These are phyloP conservation scores for Metschnikowia orientalis DNA, from an alignment of 805 yeast genomes.

Conservation along the genomic window DNA sequence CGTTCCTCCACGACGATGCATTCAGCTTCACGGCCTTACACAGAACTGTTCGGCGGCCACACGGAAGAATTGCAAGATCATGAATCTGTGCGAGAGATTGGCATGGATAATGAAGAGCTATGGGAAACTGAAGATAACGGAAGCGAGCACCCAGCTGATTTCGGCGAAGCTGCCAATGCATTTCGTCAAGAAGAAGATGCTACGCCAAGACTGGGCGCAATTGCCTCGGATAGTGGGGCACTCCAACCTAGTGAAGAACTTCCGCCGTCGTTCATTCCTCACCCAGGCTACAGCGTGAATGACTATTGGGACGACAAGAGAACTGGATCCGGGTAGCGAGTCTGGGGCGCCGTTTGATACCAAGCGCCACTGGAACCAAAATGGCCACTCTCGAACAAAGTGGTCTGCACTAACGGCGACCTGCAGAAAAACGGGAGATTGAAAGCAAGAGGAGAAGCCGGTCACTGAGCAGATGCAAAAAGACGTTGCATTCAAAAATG, in stretches of 20 bases:
- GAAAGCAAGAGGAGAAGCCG: neutral
- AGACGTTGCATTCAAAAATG: neutral
- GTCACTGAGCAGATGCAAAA: no score
- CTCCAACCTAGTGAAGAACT: no score
- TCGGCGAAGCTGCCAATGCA: neutral
- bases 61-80: constrained; percentile 3
- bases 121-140: constrained; percentile 4
- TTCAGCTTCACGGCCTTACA: no score
- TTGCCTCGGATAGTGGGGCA: no score
- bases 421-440: neutral
- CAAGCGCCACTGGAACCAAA: no score
- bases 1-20: no score
- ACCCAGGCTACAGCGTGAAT: constrained; percentile 41
- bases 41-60: no score
- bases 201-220: no score
- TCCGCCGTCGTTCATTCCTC: constrained; percentile 43
- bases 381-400: no score
- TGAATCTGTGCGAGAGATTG: constrained; percentile 1
- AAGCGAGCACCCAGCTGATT: constrained; percentile 3
- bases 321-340: no score
- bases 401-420: neutral
- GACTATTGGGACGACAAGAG: constrained; percentile 46
- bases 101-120: constrained; percentile 1
- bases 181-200: constrained; percentile 7
- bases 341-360: no score